Base-by-base conservation (phyloP, 1,284 basidiomycete species). In the Boletus smithii region DNA sequence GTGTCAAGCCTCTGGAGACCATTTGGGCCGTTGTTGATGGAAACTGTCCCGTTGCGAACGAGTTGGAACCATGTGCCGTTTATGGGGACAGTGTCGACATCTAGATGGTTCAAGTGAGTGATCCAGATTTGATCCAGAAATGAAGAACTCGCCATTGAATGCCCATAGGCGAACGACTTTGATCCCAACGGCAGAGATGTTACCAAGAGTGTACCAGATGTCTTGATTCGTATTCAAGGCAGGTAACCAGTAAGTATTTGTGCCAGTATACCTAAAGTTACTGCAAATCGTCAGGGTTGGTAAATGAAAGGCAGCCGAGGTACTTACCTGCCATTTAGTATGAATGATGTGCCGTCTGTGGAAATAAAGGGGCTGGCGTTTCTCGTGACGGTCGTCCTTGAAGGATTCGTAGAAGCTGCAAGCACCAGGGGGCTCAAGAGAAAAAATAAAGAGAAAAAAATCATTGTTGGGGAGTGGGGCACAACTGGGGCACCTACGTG, bases 101-200 rank as follows among this genome's bases (percentile, higher is more conserved):
- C 76, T 80, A 24, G 43, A 27, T 14, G 26, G 27, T 20, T 10
- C 30, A 34, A 41, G 33, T 51, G 39, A 53, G 47, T 23, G 42
- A 45, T 34, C 35, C 7, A 29, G 20, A 57, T 41, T 53, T 8
- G 44, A 54, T 44, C 2, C 51, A 49, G n/a, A 42, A 11, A 39
- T 16, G 40, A 31, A 31, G 54, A 56, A 64, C 66, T 46, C 24
- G 73, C 78, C 77, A 62, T 81, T 80, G 61, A 82, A 77, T 29
- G 77, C 83, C 83, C 85, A 87, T 5, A 80, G 73, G 30, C 84
- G 75, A 16, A 85, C 73, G 22, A 83, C 82, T 48, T 75, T 81
- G 51, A 83, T 72, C 2, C 81, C 81, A 5, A 73, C 68, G 9
- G 71, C 68, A 11, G 76, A 73, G 56, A 86, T 84, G 39, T 76